Evolutionary conservation across 306 rosid species (phyloP).

Genomic region (Glycine tomentella): DNA sequence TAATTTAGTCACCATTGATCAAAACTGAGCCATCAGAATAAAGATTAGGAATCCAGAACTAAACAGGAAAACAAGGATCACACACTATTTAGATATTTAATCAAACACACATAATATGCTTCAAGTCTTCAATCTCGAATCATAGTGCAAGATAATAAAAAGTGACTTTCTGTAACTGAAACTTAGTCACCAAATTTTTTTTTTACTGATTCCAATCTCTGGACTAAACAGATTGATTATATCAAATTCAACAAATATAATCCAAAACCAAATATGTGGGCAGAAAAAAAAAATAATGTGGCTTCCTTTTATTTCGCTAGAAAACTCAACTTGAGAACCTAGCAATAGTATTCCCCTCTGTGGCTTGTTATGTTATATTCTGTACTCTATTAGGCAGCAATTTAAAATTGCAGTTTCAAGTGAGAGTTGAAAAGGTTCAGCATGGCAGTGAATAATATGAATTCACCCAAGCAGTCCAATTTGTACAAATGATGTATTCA

Average conservation of each 20-base stretch:
- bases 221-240: not conserved
- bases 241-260: not conserved
- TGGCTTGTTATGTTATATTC: not conserved
- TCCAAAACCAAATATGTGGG: not conserved
- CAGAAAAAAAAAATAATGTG: too few species aligned
- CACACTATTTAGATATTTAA: not conserved
- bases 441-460: not conserved
- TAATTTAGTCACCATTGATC: not conserved
- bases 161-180: not conserved
- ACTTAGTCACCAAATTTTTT: not conserved
- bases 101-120: slow-evolving; percentile 11
- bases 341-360: not conserved
- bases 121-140: slow-evolving; percentile 2
- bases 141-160: not conserved
- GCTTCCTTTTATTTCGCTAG: too few species aligned
- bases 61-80: not conserved
- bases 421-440: not conserved
- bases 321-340: not conserved
- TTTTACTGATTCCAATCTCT: not conserved
- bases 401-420: slow-evolving; percentile 1
- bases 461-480: slow-evolving; percentile 11
- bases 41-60: not conserved
- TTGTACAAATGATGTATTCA: not conserved
- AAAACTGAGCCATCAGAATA: slow-evolving; percentile 10
- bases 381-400: not conserved